Evolutionary conservation across 768 basidiomycete species (phyloP).

Genomic region (Chlorophyllum brunneum): DNA sequence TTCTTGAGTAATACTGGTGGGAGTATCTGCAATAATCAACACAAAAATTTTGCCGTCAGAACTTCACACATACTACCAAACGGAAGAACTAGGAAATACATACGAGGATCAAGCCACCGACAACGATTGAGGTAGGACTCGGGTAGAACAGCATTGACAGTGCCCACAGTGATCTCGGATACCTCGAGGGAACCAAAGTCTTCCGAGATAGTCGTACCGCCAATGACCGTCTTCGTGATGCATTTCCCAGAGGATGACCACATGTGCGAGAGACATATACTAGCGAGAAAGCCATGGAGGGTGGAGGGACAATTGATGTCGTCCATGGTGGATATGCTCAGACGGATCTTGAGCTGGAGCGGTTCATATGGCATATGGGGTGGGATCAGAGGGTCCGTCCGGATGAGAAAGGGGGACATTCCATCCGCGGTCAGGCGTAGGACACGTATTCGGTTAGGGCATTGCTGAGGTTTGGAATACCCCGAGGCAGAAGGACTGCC

Average conservation of each 20-base stretch:
- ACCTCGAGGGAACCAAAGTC: constrained; percentile 52
- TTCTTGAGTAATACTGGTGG: constrained; percentile 66
- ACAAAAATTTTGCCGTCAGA: constrained; percentile 13
- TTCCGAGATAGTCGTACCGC: constrained; percentile 45
- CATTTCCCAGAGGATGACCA: constrained; percentile 59
- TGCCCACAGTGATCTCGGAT: constrained; percentile 43
- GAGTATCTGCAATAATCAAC: constrained; percentile 34
- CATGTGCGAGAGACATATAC: constrained; percentile 47
- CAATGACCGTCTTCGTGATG: constrained; percentile 55
- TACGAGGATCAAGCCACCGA: constrained; percentile 68
- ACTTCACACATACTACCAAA: constrained; percentile 22
- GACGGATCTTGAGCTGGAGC: constrained; percentile 47
- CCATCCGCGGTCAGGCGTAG: constrained; percentile 63
- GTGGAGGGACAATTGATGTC: constrained; percentile 49
- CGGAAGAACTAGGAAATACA: constrained; percentile 26
- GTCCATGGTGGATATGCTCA: constrained; percentile 53
- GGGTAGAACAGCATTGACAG: constrained; percentile 54
- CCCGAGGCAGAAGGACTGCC: constrained; percentile 28
- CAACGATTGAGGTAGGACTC: constrained; percentile 64
- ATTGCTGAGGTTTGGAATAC: constrained; percentile 16
- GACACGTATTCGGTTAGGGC: constrained; percentile 30
- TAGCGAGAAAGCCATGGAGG: constrained; percentile 62
- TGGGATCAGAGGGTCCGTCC: constrained; percentile 46
- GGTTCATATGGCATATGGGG: constrained; percentile 9
- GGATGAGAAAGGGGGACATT: constrained; percentile 59